Conservation (phyloP, 805 yeast species). For the Myxozyma neotropica region DNA sequence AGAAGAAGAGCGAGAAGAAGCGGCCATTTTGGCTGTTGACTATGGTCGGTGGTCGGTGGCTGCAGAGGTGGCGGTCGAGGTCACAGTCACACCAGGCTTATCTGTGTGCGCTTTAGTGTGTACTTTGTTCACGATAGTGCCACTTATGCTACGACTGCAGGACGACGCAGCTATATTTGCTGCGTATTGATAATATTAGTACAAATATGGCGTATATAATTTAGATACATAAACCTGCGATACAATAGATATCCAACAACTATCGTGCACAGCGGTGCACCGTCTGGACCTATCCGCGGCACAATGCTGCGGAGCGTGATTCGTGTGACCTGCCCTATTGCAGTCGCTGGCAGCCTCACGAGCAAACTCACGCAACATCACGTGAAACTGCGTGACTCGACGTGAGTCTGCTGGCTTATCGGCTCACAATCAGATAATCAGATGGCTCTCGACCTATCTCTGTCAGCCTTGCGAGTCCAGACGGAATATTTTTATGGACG, state of each 20-base stretch:
- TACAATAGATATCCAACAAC: too few relatives aligned
- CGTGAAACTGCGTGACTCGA: background rate
- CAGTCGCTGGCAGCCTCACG: background rate
- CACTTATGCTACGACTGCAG: too few relatives aligned
- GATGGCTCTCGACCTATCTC: conserved; percentile 1
- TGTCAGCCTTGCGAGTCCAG: background rate
- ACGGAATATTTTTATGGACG: background rate
- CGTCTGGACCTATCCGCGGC: too few relatives aligned
- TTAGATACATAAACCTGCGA: too few relatives aligned
- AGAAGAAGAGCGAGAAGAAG: conserved; percentile 7
- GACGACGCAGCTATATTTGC: too few relatives aligned
- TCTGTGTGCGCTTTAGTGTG: background rate
- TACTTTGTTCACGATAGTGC: too few relatives aligned
- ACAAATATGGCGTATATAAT: too few relatives aligned
- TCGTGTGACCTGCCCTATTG: background rate
- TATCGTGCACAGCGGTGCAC: too few relatives aligned
- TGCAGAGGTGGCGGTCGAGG: conserved; percentile 9
- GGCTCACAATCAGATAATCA: conserved; percentile 10
- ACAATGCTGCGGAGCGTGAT: background rate
- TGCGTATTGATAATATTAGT: too few relatives aligned
- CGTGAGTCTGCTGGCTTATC: background rate
- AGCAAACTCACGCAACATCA: background rate
- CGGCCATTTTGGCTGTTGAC: conserved; percentile 5
- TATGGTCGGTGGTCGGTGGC: conserved; percentile 3
- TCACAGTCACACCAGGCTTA: background rate